Conservation (phyloP, 1,284 basidiomycete genomes). For the Phellinidium pouzarii region DNA sequence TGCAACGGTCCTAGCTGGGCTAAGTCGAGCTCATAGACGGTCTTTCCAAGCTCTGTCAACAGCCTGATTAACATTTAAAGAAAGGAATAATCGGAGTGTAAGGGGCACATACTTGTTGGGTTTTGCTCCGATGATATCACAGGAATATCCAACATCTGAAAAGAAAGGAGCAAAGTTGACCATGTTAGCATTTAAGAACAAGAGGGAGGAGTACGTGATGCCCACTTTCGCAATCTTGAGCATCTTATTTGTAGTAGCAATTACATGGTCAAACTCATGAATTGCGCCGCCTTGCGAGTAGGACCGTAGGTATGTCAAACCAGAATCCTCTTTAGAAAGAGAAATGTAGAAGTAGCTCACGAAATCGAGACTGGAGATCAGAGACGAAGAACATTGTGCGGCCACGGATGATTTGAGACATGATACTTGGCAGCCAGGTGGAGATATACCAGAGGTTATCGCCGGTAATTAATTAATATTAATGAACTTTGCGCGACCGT, state of each 20-base stretch:
- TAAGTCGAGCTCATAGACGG: slow-evolving; percentile 60
- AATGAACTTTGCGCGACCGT: too few species aligned
- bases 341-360: slow-evolving; percentile 35
- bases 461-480: too few species aligned
- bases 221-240: slow-evolving; percentile 67
- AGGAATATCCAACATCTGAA: slow-evolving; percentile 57
- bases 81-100: neutral
- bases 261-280: slow-evolving; percentile 64
- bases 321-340: neutral
- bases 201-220: neutral
- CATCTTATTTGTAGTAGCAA: slow-evolving; percentile 66
- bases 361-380: slow-evolving; percentile 73
- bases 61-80: neutral
- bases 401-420: slow-evolving; percentile 36
- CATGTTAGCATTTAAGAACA: neutral
- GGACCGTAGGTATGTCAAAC: neutral
- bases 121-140: slow-evolving; percentile 84
- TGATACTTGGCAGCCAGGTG: slow-evolving; percentile 5
- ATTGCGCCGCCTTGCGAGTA: slow-evolving; percentile 41
- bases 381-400: slow-evolving; percentile 69
- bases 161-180: neutral
- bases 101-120: slow-evolving; percentile 48
- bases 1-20: slow-evolving; percentile 49
- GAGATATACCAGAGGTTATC: too few species aligned
- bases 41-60: slow-evolving; percentile 60